A percentile compares a stretch with the other conserved stretches of the same genome.
phyloP scores from a whole-genome alignment of 192 early-diverging fungal genomes.

The Neocallimastix lanati region DNA sequence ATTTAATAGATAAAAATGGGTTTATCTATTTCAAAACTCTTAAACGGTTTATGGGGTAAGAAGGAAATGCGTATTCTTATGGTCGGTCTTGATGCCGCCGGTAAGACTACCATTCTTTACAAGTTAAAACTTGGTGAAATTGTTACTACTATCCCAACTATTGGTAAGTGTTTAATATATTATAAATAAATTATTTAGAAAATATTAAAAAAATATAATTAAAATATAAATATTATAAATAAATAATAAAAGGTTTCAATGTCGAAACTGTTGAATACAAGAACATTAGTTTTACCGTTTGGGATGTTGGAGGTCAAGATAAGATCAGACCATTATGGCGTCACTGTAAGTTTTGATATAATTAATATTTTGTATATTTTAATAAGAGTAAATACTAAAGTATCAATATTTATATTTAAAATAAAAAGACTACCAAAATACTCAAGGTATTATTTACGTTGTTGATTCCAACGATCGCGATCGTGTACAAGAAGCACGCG shows the following conservation, averaged over 20 bases:
- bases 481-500: constrained; percentile 79
- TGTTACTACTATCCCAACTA: constrained; percentile 97
- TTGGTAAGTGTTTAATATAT: constrained; percentile 41
- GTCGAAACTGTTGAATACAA: constrained; percentile 97
- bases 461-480: constrained; percentile 94
- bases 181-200: constrained; percentile 17
- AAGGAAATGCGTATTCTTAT: constrained; percentile 96
- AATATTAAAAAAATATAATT: too few species aligned
- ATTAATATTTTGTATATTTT: too few species aligned
- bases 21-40: constrained; percentile 58
- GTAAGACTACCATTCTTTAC: constrained; percentile 98
- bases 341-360: constrained; percentile 59
- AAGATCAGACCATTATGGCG: constrained; percentile 96
- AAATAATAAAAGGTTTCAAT: constrained; percentile 59
- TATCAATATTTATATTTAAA: constrained; percentile 1
- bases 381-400: too few species aligned
- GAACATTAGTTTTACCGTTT: constrained; percentile 94
- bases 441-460: constrained; percentile 89
- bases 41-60: constrained; percentile 61
- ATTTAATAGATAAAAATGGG: constrained; percentile 53
- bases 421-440: constrained; percentile 78
- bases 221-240: too few species aligned
- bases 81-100: constrained; percentile 86
- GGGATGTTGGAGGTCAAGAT: constrained; percentile 98
- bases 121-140: constrained; percentile 97